phyloP scores from a whole-genome alignment of 2,329 filamentous ascomycete species.

The Zasmidium citrigriseum region DNA sequence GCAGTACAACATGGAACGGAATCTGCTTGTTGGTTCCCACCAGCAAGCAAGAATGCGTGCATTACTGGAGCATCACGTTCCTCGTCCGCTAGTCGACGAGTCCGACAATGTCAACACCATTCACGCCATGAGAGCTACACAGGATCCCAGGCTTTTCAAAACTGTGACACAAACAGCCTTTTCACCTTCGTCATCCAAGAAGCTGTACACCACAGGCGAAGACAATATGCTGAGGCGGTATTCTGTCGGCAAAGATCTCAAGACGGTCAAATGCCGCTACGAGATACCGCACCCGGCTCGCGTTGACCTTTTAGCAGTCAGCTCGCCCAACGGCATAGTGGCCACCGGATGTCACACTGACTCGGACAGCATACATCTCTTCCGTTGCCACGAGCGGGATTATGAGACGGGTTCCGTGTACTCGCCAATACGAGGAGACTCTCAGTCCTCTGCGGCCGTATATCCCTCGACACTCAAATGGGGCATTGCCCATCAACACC shows the following conservation, averaged over 20 bases:
- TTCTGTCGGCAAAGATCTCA: slow-evolving; percentile 16
- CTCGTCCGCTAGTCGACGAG: slow-evolving; percentile 40
- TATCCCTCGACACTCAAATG: slow-evolving; percentile 51
- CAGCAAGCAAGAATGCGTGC: slow-evolving; percentile 48
- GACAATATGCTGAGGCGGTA: slow-evolving; percentile 52
- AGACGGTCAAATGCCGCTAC: slow-evolving; percentile 13
- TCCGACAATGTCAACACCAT: slow-evolving; percentile 43
- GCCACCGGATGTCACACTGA: slow-evolving; percentile 22
- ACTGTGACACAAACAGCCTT: slow-evolving; percentile 59
- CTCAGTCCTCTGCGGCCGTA: slow-evolving; percentile 31
- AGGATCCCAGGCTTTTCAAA: slow-evolving; percentile 56
- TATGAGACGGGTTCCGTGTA: slow-evolving; percentile 10
- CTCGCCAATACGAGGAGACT: slow-evolving; percentile 22
- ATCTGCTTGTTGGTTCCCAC: slow-evolving; percentile 56
- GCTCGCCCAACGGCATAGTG: slow-evolving; percentile 18
- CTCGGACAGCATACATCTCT: slow-evolving; percentile 23
- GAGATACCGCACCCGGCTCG: slow-evolving; percentile 47
- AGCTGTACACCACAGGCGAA: slow-evolving; percentile 50
- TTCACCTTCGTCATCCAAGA: slow-evolving; percentile 36
- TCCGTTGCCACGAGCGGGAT: slow-evolving; percentile 9
- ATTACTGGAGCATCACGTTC: slow-evolving; percentile 54
- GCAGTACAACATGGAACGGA: slow-evolving; percentile 62
- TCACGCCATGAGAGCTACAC: slow-evolving; percentile 48
- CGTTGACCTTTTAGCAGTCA: slow-evolving; percentile 53
- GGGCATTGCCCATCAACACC: slow-evolving; percentile 42